These are phyloP conservation scores for Blepharisma undulans DNA, from an alignment of 169 alveolate species.

Conservation along the genomic window DNA sequence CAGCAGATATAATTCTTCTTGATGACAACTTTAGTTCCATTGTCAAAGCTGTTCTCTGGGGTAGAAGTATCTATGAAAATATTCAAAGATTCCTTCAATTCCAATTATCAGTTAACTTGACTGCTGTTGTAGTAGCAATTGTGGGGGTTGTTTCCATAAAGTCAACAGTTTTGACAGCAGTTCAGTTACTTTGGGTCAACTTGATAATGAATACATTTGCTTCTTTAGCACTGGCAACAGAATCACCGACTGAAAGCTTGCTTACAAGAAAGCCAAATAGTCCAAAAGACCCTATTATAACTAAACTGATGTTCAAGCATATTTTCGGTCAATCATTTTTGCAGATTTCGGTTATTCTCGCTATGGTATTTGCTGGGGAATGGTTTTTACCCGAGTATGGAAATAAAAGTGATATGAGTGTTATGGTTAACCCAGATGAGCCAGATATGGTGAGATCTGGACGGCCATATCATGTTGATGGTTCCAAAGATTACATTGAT, in stretches of 20 bases:
- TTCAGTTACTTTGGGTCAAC: constrained; percentile 87
- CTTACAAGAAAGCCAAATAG: constrained; percentile 87
- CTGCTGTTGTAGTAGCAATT: constrained; percentile 85
- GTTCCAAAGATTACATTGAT: constrained; percentile 39
- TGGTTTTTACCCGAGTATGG: constrained; percentile 77
- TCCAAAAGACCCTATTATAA: constrained; percentile 84
- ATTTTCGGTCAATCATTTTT: constrained; percentile 71
- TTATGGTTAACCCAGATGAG: neutral
- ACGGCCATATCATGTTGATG: constrained; percentile 10
- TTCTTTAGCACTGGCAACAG: constrained; percentile 92
- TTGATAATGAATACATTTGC: constrained; percentile 92
- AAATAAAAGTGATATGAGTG: neutral
- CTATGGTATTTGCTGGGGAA: constrained; percentile 82
- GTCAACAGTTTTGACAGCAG: constrained; percentile 82
- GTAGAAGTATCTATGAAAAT: constrained; percentile 89
- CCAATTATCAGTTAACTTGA: constrained; percentile 89
- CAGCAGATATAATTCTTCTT: constrained; percentile 89
- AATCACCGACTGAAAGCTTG: constrained; percentile 87
- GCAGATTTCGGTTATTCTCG: constrained; percentile 61
- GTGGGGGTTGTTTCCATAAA: constrained; percentile 80
- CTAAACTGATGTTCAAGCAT: constrained; percentile 69
- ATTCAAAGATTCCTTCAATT: constrained; percentile 90
- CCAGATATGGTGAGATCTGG: constrained; percentile 17
- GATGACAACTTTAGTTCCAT: constrained; percentile 91
- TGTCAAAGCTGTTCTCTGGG: constrained; percentile 90